Evolutionary conservation across 495 filamentous ascomycete genomes (phyloP).

Genomic region (Emericellopsis terricola): DNA sequence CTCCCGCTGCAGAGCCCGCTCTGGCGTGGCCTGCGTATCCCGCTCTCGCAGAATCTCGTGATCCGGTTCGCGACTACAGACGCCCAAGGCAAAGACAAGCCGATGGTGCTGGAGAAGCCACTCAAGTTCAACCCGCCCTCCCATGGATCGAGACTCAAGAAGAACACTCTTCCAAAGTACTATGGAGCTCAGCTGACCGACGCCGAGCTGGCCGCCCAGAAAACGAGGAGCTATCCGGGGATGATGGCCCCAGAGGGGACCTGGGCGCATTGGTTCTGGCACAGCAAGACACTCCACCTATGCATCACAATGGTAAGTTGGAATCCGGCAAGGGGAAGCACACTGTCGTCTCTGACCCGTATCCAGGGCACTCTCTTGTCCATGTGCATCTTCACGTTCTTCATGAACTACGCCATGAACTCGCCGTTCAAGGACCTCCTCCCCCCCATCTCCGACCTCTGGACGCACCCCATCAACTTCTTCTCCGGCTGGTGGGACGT

Average conservation of each 20-base stretch:
- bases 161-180: constrained; percentile 30
- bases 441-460: constrained; percentile 39
- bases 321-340: no score
- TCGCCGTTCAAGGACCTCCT: constrained; percentile 59
- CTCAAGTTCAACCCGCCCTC: constrained; percentile 74
- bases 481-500: constrained; percentile 40
- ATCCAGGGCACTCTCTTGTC: constrained; percentile 44
- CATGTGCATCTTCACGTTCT: constrained; percentile 49
- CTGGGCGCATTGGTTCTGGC: constrained; percentile 58
- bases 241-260: constrained; percentile 63
- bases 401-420: constrained; percentile 46
- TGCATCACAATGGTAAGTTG: constrained; percentile 57
- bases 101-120: constrained; percentile 55
- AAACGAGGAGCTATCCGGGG: constrained; percentile 53
- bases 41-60: constrained; percentile 1
- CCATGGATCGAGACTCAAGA: constrained; percentile 44
- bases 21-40: constrained; percentile 17
- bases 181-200: constrained; percentile 45
- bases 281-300: constrained; percentile 52
- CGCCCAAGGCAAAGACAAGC: constrained; percentile 17
- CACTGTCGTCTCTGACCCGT: background rate
- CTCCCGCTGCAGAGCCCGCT: constrained; percentile 29
- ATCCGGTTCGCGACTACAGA: constrained; percentile 1
- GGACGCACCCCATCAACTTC: constrained; percentile 44
- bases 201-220: constrained; percentile 41